A percentile compares a stretch with the other conserved stretches of the same genome.
Conservation (phyloP, 164 flowering plant genomes). For the Kingdonia uniflora region DNA sequence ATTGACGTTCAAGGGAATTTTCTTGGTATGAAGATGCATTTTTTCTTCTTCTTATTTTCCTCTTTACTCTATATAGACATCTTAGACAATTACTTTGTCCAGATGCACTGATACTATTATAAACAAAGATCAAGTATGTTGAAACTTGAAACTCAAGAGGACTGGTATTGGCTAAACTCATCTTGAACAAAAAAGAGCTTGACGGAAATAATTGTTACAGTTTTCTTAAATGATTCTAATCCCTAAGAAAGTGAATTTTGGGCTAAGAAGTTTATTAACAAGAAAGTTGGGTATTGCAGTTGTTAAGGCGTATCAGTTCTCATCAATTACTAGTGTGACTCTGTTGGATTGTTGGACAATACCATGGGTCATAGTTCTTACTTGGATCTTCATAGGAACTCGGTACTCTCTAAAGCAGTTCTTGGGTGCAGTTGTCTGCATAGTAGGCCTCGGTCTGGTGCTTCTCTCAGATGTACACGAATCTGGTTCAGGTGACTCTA, state of each 20-base stretch:
- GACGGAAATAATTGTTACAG: too few relatives aligned
- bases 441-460: conserved; percentile 58
- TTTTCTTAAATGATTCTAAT: too few relatives aligned
- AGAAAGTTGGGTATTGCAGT: conserved; percentile 27
- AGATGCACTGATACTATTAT: too few relatives aligned
- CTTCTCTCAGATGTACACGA: conserved; percentile 63
- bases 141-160: too few relatives aligned
- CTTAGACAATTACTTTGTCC: too few relatives aligned
- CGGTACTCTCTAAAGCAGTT: conserved; percentile 55
- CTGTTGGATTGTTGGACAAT: conserved; percentile 72
- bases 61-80: too few relatives aligned
- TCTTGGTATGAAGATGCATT: conserved; percentile 35
- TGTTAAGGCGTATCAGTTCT: conserved; percentile 56
- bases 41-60: neutral
- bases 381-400: conserved; percentile 59
- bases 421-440: conserved; percentile 46
- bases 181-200: too few relatives aligned
- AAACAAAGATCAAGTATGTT: too few relatives aligned
- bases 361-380: conserved; percentile 65
- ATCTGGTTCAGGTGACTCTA: conserved; percentile 49
- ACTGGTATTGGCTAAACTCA: too few relatives aligned
- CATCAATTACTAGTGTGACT: conserved; percentile 80
- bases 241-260: too few relatives aligned
- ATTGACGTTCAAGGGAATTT: conserved; percentile 74
- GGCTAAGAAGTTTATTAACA: too few relatives aligned